phyloP scores from a whole-genome alignment of 2,329 filamentous ascomycete genomes.

The Metarhizium anisopliae region DNA sequence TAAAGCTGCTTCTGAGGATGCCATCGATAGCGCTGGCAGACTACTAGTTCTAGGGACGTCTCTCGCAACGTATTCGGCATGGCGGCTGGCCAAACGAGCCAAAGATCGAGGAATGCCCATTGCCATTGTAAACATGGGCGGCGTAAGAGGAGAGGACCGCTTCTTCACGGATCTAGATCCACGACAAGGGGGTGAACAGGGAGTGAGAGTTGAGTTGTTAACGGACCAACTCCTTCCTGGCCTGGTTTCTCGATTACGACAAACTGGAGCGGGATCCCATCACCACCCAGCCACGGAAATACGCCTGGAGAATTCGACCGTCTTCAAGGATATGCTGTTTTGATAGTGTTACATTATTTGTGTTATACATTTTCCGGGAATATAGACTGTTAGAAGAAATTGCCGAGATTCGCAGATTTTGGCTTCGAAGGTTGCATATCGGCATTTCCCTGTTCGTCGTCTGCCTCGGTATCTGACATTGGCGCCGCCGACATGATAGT shows the following conservation, averaged over 20 bases:
- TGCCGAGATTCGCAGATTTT: slow-evolving; percentile 28
- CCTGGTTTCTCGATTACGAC: slow-evolving; percentile 42
- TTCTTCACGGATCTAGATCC: slow-evolving; percentile 54
- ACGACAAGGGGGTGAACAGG: slow-evolving; percentile 39
- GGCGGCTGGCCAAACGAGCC: slow-evolving; percentile 77
- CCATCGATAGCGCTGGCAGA: slow-evolving; percentile 66
- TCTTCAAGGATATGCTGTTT: slow-evolving; percentile 54
- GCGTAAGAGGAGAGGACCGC: slow-evolving; percentile 67
- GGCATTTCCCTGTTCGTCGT: slow-evolving; percentile 3
- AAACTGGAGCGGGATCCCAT: slow-evolving; percentile 6
- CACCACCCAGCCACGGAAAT: neutral
- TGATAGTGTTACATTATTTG: slow-evolving; percentile 23
- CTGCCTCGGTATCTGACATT: slow-evolving; percentile 5
- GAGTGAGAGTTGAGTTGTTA: slow-evolving; percentile 47
- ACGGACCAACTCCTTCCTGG: slow-evolving; percentile 49
- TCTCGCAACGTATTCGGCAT: slow-evolving; percentile 90
- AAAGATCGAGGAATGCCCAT: slow-evolving; percentile 77
- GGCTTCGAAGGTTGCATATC: slow-evolving; percentile 16
- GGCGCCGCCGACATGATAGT: slow-evolving; percentile 2
- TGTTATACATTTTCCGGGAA: slow-evolving; percentile 4
- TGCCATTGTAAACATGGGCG: slow-evolving; percentile 80
- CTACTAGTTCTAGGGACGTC: slow-evolving; percentile 81
- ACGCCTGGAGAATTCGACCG: slow-evolving; percentile 5
- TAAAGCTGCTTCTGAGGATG: slow-evolving; percentile 68
- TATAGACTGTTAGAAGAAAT: slow-evolving; percentile 38